Base-by-base conservation (phyloP, 768 basidiomycete species). In the Leccinum olivaceopallidum region DNA sequence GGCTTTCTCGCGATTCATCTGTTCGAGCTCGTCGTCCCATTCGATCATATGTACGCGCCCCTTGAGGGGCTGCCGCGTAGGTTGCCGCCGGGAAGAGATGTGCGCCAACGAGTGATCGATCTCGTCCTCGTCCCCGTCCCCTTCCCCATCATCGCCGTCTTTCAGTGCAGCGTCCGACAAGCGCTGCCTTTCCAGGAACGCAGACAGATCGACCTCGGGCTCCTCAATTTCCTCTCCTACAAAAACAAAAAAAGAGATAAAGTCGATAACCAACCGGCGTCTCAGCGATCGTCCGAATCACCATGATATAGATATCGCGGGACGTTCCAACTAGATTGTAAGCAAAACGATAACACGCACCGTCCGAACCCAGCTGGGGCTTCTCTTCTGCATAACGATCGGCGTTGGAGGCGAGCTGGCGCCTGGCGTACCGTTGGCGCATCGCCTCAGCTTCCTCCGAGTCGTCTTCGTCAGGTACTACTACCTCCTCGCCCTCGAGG, bases 361-460 rank as follows among this genome's bases (percentile, higher is more conserved):
- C 90, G 71, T 91, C 88, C 2, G 87, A 86, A 67, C 83, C 86
- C 26, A 90, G 75, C 64, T 88, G 85, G 3, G 85, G 85, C 60
- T 85, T 87, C 20, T 83, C 82, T 73, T 92, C 90, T 16, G 68
- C 79, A 68, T 93, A 93, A 55, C 90, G 79, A 78, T 92, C 89
- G 0, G 79, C 85, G 68, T 94, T 93, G 5, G 87, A 81, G 4
- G 79, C 85, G 16, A 94, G 76, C 53, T 84, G 76, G 39, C 91
- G 79, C 59, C 79, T 78, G 26, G 83, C 71, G 58, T 81, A 92
- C 67, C 83, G 87, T 37, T 68, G 71, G 16, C 75, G 76, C 10
- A 75, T 63, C 67, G 85, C 87, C 36, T 77, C 75, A 1, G 78
- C 80, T 32, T 77, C 80, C 63, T 86, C 87, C 7, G 66, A 63